phyloP scores from a whole-genome alignment of 345 rosid species.

The Microthlaspi erraticum region DNA sequence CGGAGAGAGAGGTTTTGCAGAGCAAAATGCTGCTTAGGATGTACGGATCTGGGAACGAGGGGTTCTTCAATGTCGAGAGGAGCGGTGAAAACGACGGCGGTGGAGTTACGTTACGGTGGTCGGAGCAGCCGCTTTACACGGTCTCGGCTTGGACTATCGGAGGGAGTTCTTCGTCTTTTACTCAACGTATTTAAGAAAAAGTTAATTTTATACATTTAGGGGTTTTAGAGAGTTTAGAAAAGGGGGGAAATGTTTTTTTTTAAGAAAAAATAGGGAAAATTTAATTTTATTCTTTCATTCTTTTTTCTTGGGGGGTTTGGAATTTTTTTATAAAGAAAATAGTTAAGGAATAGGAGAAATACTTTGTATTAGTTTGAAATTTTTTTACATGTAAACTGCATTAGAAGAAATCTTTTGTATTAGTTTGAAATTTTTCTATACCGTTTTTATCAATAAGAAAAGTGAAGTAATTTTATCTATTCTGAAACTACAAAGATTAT shows the following conservation, averaged over 20 bases:
- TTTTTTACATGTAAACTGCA: constrained; percentile 15
- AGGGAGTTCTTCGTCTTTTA: constrained; percentile 69
- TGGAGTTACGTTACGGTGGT: constrained; percentile 77
- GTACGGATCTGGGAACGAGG: constrained; percentile 53
- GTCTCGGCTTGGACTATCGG: constrained; percentile 86
- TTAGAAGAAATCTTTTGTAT: background rate
- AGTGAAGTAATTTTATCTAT: background rate
- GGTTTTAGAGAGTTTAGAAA: constrained; percentile 17
- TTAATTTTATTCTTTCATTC: constrained; percentile 44
- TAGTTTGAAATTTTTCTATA: background rate
- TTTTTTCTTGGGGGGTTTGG: constrained; percentile 15
- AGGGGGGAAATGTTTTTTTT: background rate
- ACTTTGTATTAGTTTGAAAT: constrained; percentile 21
- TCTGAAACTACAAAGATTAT: too few species aligned
- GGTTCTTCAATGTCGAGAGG: constrained; percentile 53
- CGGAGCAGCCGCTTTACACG: constrained; percentile 83
- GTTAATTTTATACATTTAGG: constrained; percentile 15
- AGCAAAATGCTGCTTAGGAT: constrained; percentile 86
- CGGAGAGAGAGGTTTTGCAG: constrained; percentile 83
- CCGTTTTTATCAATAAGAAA: background rate
- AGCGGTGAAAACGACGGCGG: constrained; percentile 45
- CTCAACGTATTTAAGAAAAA: constrained; percentile 48
- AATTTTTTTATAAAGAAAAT: background rate
- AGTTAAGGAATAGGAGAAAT: constrained; percentile 14
- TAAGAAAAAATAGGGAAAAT: background rate